Percentiles rank a stretch among this genome's conserved stretches.
These are phyloP conservation scores for Globisporangium paddicum DNA, from an alignment of 352 stramenopile genomes.

Conservation along the genomic window DNA sequence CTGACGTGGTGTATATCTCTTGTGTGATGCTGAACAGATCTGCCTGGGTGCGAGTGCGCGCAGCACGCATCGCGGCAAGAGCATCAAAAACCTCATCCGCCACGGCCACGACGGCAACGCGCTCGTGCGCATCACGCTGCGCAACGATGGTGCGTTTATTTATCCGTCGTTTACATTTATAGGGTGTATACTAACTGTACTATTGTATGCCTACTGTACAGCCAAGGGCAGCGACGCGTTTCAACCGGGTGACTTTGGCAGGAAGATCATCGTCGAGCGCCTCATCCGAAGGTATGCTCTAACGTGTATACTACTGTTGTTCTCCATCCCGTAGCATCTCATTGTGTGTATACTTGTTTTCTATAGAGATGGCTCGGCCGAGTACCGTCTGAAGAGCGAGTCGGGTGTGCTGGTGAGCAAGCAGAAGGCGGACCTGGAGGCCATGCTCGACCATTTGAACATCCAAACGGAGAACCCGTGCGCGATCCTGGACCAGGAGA, in stretches of 20 bases:
- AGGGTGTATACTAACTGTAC: background rate
- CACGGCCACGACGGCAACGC: conserved; percentile 84
- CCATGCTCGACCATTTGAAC: conserved; percentile 93
- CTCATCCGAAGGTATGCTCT: conserved; percentile 67
- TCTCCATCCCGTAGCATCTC: no score
- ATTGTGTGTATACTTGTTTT: background rate
- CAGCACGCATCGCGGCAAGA: conserved; percentile 93
- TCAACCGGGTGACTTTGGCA: conserved; percentile 88
- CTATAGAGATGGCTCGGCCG: conserved; percentile 54
- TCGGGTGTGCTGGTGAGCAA: conserved; percentile 61
- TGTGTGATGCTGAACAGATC: conserved; percentile 86
- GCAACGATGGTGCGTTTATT: conserved; percentile 67
- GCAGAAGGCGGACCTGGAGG: conserved; percentile 90
- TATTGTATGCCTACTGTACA: conserved; percentile 1
- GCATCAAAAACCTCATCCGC: conserved; percentile 94
- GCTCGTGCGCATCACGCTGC: conserved; percentile 91
- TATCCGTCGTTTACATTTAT: background rate
- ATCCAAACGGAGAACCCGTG: conserved; percentile 97
- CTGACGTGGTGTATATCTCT: conserved; percentile 11
- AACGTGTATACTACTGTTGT: background rate
- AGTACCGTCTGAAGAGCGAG: conserved; percentile 73
- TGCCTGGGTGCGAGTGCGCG: conserved; percentile 92
- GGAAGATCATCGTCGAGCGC: conserved; percentile 92
- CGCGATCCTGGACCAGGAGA: conserved; percentile 96
- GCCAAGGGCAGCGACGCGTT: conserved; percentile 86